These are phyloP conservation scores for Kodamaea fukazawae DNA, from an alignment of 805 yeast species.

Conservation along the genomic window DNA sequence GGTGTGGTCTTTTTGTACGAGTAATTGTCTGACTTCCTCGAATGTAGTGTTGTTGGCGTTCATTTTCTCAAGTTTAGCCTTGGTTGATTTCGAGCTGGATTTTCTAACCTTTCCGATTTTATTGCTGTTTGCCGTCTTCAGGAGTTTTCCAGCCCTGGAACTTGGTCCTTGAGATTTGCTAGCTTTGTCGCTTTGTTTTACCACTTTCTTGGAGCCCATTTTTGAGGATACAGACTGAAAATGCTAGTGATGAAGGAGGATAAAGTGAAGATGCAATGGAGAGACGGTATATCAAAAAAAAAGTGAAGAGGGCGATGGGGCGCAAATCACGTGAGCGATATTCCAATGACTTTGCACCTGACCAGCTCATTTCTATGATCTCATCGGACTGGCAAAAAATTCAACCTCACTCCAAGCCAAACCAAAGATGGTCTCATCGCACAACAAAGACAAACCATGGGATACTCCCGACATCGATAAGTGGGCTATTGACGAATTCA, in stretches of 20 bases:
- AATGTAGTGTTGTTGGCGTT: conserved; percentile 28
- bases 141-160: conserved; percentile 12
- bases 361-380: background rate
- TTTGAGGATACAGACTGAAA: too few relatives aligned
- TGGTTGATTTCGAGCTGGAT: conserved; percentile 28
- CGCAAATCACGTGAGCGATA: background rate
- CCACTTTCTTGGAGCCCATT: too few relatives aligned
- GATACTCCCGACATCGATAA: conserved; percentile 93
- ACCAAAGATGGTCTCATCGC: conserved; percentile 79
- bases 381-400: conserved; percentile 3
- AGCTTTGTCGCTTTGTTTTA: background rate
- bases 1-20: conserved; percentile 14
- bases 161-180: background rate
- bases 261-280: too few relatives aligned
- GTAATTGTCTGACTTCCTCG: conserved; percentile 17
- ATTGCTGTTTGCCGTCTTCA: conserved; percentile 10
- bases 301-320: too few relatives aligned
- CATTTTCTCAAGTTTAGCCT: conserved; percentile 31
- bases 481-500: conserved; percentile 87
- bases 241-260: too few relatives aligned
- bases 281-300: too few relatives aligned
- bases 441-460: conserved; percentile 96
- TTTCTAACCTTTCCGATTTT: conserved; percentile 14
- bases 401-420: background rate
- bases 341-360: background rate